A percentile compares a stretch with the other conserved stretches of the same genome.
Evolutionary conservation across 441 rosid genomes (phyloP).

Genomic region (Adansonia grandidieri): DNA sequence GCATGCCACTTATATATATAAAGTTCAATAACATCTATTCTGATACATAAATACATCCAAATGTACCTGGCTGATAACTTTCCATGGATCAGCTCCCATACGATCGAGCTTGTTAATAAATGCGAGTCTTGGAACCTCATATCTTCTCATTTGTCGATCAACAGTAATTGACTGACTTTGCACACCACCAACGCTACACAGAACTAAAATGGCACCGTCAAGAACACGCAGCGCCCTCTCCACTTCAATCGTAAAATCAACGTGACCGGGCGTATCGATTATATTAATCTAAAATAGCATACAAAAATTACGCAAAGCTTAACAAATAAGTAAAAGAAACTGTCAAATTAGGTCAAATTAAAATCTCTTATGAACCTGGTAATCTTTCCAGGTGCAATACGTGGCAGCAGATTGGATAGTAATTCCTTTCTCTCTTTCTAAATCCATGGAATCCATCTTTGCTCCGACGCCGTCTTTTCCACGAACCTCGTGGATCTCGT

Average conservation of each 20-base stretch:
- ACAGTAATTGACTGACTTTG: constrained; percentile 99
- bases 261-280: constrained; percentile 96
- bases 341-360: constrained; percentile 2
- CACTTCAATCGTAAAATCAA: constrained; percentile 97
- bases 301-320: not conserved
- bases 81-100: constrained; percentile 99
- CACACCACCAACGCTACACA: constrained; percentile 98
- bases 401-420: constrained; percentile 98
- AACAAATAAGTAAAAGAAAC: not conserved
- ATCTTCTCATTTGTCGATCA: constrained; percentile 98
- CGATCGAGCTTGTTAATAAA: constrained; percentile 98
- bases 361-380: constrained; percentile 53
- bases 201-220: constrained; percentile 93
- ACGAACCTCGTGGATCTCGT: constrained; percentile 96
- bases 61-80: constrained; percentile 86
- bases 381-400: constrained; percentile 91
- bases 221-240: constrained; percentile 97
- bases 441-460: constrained; percentile 97
- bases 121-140: constrained; percentile 88
- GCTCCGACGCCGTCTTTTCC: constrained; percentile 97
- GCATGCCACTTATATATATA: constrained; percentile 2
- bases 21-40: not conserved
- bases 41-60: not conserved
- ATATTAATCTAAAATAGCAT: constrained; percentile 66
- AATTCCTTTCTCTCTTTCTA: constrained; percentile 94